phyloP scores from a whole-genome alignment of 768 basidiomycete genomes.

The Glaciozyma antarctica region DNA sequence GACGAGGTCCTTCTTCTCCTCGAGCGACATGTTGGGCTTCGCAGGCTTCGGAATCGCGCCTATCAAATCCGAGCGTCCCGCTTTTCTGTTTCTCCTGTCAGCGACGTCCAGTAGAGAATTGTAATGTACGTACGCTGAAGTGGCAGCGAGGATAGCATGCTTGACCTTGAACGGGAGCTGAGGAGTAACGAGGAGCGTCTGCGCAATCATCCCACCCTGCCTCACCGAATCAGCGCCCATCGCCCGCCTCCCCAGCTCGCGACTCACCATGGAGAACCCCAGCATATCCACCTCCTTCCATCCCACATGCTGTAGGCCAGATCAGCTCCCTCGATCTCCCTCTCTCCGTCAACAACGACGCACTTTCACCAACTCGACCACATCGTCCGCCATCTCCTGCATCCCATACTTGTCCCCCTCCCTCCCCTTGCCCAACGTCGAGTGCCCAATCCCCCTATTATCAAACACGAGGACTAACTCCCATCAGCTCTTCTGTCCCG shows the following conservation, averaged over 20 bases:
- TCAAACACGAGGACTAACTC: slow-evolving; percentile 23
- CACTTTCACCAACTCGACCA: slow-evolving; percentile 13
- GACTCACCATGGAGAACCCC: slow-evolving; percentile 28
- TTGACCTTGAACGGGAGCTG: slow-evolving; percentile 19
- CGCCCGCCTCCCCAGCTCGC: rapidly evolving
- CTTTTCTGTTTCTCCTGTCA: slow-evolving; percentile 4
- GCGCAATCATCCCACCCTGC: slow-evolving; percentile 23
- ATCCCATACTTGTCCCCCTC: slow-evolving; percentile 3
- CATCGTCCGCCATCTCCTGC: slow-evolving; percentile 6
- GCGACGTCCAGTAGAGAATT: not conserved
- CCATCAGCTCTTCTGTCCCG: not conserved
- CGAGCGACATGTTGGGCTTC: not conserved
- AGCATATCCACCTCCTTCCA: slow-evolving; percentile 14
- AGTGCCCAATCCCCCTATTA: slow-evolving; percentile 25
- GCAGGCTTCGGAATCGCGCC: slow-evolving; percentile 13
- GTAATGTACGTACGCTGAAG: slow-evolving; percentile 14
- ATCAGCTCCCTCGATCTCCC: not conserved
- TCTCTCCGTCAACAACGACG: not conserved
- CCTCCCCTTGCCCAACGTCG: not conserved
- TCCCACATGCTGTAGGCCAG: slow-evolving; percentile 11
- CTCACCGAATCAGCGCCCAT: not conserved
- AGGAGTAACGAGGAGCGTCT: slow-evolving; percentile 6
- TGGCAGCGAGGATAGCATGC: slow-evolving; percentile 20
- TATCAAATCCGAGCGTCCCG: slow-evolving; percentile 23
- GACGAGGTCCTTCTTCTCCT: slow-evolving; percentile 17